Evolutionary conservation across 2,329 filamentous ascomycete genomes (phyloP).

Genomic region (Periconia macrospinosa): DNA sequence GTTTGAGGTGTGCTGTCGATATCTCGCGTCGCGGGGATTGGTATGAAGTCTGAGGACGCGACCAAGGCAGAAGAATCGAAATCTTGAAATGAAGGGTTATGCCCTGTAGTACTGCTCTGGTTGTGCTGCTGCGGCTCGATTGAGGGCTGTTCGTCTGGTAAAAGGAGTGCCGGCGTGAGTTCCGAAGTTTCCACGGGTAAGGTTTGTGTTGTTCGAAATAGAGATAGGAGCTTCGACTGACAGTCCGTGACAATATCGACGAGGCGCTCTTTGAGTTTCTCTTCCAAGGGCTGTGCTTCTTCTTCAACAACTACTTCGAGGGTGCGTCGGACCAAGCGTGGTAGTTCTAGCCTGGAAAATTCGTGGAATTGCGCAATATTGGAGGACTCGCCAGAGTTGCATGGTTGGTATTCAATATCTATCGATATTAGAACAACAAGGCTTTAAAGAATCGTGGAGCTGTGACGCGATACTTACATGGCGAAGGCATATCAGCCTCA

Average conservation of each 20-base stretch:
- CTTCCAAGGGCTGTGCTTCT: constrained; percentile 28
- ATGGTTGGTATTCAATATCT: constrained; percentile 25
- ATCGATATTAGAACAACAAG: background rate
- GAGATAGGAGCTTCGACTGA: constrained; percentile 21
- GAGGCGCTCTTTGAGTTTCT: constrained; percentile 26
- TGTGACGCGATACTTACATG: constrained; percentile 13
- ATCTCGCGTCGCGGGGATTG: constrained; percentile 2
- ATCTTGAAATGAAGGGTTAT: background rate
- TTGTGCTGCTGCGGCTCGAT: background rate
- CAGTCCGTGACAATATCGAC: constrained; percentile 28
- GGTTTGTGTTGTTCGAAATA: constrained; percentile 11
- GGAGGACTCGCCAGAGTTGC: constrained; percentile 9
- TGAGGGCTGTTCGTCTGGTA: background rate
- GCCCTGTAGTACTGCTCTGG: background rate
- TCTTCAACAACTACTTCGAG: constrained; percentile 26
- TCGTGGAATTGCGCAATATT: constrained; percentile 23
- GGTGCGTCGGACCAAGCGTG: constrained; percentile 26
- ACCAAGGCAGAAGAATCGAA: constrained; percentile 6
- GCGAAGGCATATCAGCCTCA: constrained; percentile 22
- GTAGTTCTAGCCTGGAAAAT: constrained; percentile 26
- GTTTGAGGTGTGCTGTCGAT: background rate
- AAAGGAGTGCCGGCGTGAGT: background rate
- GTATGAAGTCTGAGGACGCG: constrained; percentile 2
- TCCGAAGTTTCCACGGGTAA: background rate
- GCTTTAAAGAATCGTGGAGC: background rate